These are phyloP conservation scores for Atkinsonella texensis DNA, from an alignment of 2,329 filamentous ascomycete genomes.

Conservation along the genomic window DNA sequence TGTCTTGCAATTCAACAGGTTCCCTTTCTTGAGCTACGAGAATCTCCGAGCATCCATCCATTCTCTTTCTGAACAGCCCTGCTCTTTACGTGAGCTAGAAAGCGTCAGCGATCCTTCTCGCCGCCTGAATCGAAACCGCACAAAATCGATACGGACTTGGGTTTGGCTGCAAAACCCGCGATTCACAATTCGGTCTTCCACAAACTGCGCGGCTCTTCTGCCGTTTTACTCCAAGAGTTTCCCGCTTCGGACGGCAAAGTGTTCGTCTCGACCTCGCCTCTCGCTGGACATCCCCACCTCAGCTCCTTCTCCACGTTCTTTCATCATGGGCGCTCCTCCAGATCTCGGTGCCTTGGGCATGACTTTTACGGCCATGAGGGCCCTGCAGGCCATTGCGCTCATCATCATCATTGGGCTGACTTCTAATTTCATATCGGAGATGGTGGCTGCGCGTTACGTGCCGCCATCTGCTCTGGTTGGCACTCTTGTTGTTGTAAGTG, in stretches of 20 bases:
- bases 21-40: background rate
- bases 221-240: conserved; percentile 30
- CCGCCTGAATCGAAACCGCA: background rate
- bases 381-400: conserved; percentile 59
- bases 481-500: conserved; percentile 66
- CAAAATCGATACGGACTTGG: background rate
- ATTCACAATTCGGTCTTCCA: conserved; percentile 22
- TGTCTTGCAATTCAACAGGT: background rate
- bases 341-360: conserved; percentile 61
- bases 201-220: conserved; percentile 18
- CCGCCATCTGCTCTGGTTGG: conserved; percentile 65
- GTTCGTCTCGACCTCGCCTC: conserved; percentile 28
- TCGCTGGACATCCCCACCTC: conserved; percentile 24
- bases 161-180: background rate
- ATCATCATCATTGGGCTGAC: conserved; percentile 69
- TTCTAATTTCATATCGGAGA: conserved; percentile 70
- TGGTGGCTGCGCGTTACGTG: conserved; percentile 51
- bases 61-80: conserved; percentile 1
- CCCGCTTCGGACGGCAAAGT: conserved; percentile 27
- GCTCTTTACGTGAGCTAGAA: background rate
- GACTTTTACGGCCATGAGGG: conserved; percentile 63
- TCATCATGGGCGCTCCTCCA: conserved; percentile 34
- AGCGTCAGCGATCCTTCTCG: background rate
- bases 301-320: conserved; percentile 12
- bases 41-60: conserved; percentile 3